phyloP scores from a whole-genome alignment of 2,329 filamentous ascomycete species.

The Monosporascus sp. region DNA sequence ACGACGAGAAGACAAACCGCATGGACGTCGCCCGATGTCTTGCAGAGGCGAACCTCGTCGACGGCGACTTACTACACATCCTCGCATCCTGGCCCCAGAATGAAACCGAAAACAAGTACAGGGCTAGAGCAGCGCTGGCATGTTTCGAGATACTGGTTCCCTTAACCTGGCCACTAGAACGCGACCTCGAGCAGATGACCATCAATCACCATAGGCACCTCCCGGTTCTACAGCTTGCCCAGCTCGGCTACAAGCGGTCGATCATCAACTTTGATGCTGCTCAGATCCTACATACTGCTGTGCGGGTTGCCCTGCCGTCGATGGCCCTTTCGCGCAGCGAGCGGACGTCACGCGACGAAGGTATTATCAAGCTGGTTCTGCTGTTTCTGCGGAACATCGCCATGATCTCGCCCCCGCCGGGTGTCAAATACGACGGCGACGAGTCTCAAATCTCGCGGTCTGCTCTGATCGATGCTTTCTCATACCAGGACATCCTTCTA shows the following conservation, averaged over 20 bases:
- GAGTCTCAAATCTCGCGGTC: slow-evolving; percentile 86
- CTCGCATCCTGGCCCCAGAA: slow-evolving; percentile 75
- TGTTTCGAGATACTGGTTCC: slow-evolving; percentile 89
- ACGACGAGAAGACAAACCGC: slow-evolving; percentile 88
- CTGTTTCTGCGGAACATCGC: slow-evolving; percentile 87
- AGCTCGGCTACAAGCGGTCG: slow-evolving; percentile 83
- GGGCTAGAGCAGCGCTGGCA: slow-evolving; percentile 73
- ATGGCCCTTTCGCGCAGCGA: slow-evolving; percentile 77
- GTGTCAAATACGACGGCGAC: slow-evolving; percentile 75
- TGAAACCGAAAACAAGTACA: slow-evolving; percentile 66
- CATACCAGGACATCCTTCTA: slow-evolving; percentile 84
- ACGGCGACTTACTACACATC: slow-evolving; percentile 85
- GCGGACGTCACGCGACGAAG: slow-evolving; percentile 74
- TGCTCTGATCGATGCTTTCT: slow-evolving; percentile 80
- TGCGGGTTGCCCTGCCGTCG: slow-evolving; percentile 76
- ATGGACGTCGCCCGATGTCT: slow-evolving; percentile 93
- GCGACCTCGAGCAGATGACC: slow-evolving; percentile 74
- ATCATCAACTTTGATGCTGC: slow-evolving; percentile 79
- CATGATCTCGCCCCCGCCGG: slow-evolving; percentile 71
- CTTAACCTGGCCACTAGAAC: slow-evolving; percentile 88
- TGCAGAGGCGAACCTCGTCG: slow-evolving; percentile 86
- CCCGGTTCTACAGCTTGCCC: slow-evolving; percentile 81
- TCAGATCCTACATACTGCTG: slow-evolving; percentile 72
- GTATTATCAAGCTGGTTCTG: slow-evolving; percentile 84
- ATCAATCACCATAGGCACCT: slow-evolving; percentile 89